Evolutionary conservation across 2,329 filamentous ascomycete genomes (phyloP).

Genomic region (Ophiostoma ulmi): DNA sequence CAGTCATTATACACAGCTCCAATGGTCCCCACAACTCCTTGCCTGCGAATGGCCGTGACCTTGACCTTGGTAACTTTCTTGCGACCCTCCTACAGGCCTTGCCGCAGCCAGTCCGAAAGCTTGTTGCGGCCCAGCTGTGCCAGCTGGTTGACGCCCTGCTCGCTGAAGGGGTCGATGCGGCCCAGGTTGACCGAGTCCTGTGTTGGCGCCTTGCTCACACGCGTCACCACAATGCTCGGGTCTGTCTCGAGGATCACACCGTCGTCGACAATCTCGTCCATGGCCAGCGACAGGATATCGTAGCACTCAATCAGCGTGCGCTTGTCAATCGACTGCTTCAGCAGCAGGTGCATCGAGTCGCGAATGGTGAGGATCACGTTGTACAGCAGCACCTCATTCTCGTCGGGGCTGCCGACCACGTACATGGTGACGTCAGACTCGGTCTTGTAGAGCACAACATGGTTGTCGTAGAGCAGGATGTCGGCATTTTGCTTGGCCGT

Average conservation of each 20-base stretch:
- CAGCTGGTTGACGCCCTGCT: conserved; percentile 89
- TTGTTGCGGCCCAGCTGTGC: conserved; percentile 92
- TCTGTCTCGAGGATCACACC: conserved; percentile 97
- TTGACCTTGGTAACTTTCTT: not conserved
- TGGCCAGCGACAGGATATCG: conserved; percentile 85
- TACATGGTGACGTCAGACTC: conserved; percentile 95
- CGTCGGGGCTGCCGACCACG: conserved; percentile 81
- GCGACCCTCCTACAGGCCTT: conserved; percentile 57
- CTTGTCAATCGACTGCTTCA: conserved; percentile 98
- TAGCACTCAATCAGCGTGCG: conserved; percentile 98
- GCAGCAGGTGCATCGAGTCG: conserved; percentile 82
- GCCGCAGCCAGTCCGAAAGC: conserved; percentile 82
- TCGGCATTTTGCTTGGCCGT: conserved; percentile 92
- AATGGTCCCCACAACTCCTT: not conserved
- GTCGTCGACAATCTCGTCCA: conserved; percentile 93
- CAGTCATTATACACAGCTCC: not conserved
- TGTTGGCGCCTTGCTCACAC: conserved; percentile 85
- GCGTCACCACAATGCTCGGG: conserved; percentile 84
- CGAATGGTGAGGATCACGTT: conserved; percentile 87
- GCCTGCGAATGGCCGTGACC: not conserved
- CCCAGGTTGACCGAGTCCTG: conserved; percentile 81
- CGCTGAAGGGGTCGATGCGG: conserved; percentile 82
- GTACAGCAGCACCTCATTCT: conserved; percentile 96
- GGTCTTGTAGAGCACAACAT: conserved; percentile 94
- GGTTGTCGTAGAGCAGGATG: conserved; percentile 95